Base-by-base conservation (phyloP, 164 flowering plant genomes). In the Magnolia kwangsiensis region DNA sequence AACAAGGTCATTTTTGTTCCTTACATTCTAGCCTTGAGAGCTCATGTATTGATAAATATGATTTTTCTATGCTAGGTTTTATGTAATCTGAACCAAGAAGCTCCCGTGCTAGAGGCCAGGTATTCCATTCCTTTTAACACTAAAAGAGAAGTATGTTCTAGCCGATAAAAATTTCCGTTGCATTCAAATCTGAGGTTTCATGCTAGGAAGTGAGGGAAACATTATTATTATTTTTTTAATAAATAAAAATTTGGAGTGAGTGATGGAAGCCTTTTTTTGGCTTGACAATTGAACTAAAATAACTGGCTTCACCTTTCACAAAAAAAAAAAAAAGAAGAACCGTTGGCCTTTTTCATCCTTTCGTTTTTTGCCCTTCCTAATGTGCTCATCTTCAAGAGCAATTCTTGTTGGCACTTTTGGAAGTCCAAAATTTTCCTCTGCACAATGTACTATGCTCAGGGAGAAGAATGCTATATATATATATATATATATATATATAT, bases 21-120 rank as follows among this genome's bases (percentile, higher is more conserved):
- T 55, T 75, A 51, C 21, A 18, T 67, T 21, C 49, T 61, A 65
- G 14, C 14, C 68, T 31, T 72, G 16, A 51, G 55, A 21, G 20
- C 63, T n/a, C 50, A 49, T 63, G 50, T 78, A 14, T 29, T 58
- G 64, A 67, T 65, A 7, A 63, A 4, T 49, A 59, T 29, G 19
- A 29, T 50, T 50, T 24, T 69, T 1, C 63, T 72, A 9, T 67
- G 8, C 8, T 85, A 90, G 94, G 87, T 90, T 77, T 76, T 78
- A 51, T 89, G 88, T 27, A 76, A 83, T 74, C 88, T 83, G 67
- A 80, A 81, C 78, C 82, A 71, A 59, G 87, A 82, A 76, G 67
- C 76, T 84, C 74, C 85, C 51, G 72, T 80, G 8, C 8, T 89
- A n/a, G 86, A 89, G 77, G 90, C 84, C 59, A 84, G 90, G 97